A percentile compares a stretch with the other conserved stretches of the same genome.
Evolutionary conservation across 306 rosid species (phyloP).

Genomic region (Citrullus colocynthis): DNA sequence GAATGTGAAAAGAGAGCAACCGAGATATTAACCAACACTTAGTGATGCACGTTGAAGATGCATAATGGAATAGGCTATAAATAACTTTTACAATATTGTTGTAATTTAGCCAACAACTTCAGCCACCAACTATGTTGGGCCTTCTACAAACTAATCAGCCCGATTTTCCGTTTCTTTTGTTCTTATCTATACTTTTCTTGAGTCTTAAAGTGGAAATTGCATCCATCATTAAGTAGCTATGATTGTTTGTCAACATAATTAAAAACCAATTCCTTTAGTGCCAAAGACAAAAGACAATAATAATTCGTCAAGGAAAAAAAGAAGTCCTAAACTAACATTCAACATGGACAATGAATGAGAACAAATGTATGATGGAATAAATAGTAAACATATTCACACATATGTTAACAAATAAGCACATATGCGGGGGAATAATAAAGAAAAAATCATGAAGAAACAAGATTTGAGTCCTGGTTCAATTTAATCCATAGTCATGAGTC

Average conservation of each 20-base stretch:
- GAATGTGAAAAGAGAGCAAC: slow-evolving; percentile 11
- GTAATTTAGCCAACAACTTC: not conserved
- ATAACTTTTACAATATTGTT: not conserved
- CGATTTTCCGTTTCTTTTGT: not conserved
- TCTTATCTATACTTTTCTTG: not conserved
- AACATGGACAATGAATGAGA: not conserved
- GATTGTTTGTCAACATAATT: not conserved
- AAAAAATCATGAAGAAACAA: not conserved
- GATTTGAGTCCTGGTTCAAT: not conserved
- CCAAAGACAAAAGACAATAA: not conserved
- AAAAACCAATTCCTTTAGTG: not conserved
- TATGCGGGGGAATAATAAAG: not conserved
- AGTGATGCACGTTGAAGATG: not conserved
- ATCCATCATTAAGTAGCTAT: not conserved
- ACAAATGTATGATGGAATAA: not conserved
- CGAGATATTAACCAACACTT: not conserved
- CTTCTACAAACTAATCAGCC: not conserved
- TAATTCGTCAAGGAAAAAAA: not conserved
- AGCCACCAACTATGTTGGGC: not conserved
- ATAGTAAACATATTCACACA: not conserved
- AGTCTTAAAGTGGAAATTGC: not conserved
- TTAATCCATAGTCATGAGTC: not conserved
- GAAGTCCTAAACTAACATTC: not conserved
- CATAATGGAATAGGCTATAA: not conserved
- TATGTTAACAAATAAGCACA: not conserved